Percentiles rank a stretch among this genome's conserved stretches.
phyloP scores from a whole-genome alignment of 2,329 filamentous ascomycete species.

The Lizonia empirigonia region DNA sequence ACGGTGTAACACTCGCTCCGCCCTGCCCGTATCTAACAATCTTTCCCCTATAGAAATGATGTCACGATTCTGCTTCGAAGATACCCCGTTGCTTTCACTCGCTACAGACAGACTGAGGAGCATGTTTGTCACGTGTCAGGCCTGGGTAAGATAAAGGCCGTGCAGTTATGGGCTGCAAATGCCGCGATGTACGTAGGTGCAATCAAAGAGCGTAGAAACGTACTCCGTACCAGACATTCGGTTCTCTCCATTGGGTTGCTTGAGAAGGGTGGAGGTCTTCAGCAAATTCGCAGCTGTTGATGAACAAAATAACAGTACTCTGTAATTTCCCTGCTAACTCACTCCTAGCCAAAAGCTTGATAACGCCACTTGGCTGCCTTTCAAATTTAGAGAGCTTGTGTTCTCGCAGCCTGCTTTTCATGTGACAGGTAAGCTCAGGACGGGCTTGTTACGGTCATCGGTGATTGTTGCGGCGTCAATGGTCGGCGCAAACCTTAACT shows the following conservation, averaged over 20 bases:
- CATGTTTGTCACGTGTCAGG: conserved; percentile 8
- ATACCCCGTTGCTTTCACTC: conserved; percentile 35
- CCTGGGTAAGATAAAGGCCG: conserved; percentile 2
- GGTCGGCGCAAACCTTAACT: neutral
- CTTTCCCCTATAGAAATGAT: conserved; percentile 23
- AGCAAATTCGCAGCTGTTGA: too few relatives aligned
- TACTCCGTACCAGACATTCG: neutral
- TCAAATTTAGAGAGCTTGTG: too few relatives aligned
- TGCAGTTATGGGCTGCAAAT: conserved; percentile 3
- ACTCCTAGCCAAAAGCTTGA: too few relatives aligned
- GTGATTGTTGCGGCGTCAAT: neutral
- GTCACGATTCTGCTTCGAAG: conserved; percentile 33
- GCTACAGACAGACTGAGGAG: conserved; percentile 9
- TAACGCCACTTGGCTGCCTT: too few relatives aligned
- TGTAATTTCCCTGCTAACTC: too few relatives aligned
- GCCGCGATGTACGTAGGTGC: conserved; percentile 4
- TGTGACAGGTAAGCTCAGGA: neutral
- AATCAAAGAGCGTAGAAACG: neutral
- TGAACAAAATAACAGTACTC: too few relatives aligned
- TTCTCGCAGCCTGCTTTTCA: too few relatives aligned
- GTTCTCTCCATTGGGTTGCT: too few relatives aligned
- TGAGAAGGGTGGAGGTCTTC: too few relatives aligned
- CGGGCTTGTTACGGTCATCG: neutral
- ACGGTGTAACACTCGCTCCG: conserved; percentile 26
- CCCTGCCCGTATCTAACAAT: conserved; percentile 1